Evolutionary conservation across 2,329 filamentous ascomycete species (phyloP), one percentile per base, ranked within the genome.

Genomic region (Mycosphaerella arachidis): DNA sequence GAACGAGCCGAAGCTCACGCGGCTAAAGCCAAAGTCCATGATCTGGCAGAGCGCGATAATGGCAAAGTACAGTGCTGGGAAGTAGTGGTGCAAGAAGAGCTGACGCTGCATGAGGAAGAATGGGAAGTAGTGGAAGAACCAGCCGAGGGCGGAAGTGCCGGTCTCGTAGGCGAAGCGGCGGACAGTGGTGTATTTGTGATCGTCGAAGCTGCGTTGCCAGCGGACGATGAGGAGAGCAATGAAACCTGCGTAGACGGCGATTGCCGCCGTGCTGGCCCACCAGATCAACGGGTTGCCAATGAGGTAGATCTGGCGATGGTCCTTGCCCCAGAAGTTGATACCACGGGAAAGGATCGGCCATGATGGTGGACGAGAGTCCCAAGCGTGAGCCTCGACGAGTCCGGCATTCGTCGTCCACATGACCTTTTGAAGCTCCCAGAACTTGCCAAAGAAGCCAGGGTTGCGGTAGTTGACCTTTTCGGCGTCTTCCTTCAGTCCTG

Each of bases 371-470:
- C 94, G 90, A 51, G 94, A 97, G 74, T 99, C 94, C 94, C 95
- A 99, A 55, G 92, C 91, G 73, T 99, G 94, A 18, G 92, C 96
- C 71, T 99, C 94, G 29, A 94, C 91, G 53, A 99, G 85, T 48
- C 94, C 94, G 33, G 94, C 94, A 73, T 99, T 99, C 37, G 94
- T 99, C 70, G 84, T 92, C 94, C 94, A 99, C 94, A 99, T 99
- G 65, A 99, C 94, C 76, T 90, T 88, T 74, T 99, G 92, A 48
- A 99, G 83, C 78, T 99, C 94, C 86, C 89, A 92, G 80, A 99
- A 99, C 76, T 99, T 99, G 71, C 91, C 91, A 63, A 99, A 87
- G 84, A 99, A 99, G 30, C 93, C 92, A 13, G 93, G 94, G 69
- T 92, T 88, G 70, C 85, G 86, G 78, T 99, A 99, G 79, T 97